Base-by-base conservation (phyloP, 1,284 basidiomycete species). In the Microbotryum scabiosae region DNA sequence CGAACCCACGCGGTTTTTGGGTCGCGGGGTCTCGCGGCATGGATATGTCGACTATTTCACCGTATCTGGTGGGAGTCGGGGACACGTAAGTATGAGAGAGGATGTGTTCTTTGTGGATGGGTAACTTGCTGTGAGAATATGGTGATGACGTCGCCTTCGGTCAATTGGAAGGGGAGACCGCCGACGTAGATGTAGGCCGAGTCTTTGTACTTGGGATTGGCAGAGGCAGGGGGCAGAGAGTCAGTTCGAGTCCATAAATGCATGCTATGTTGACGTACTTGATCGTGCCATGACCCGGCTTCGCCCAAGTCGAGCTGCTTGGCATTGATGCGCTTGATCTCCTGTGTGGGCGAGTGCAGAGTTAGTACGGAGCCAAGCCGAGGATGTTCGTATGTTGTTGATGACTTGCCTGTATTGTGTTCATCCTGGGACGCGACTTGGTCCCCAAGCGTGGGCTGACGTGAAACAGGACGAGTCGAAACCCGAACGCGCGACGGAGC, bases 131-230 rank as follows among this genome's bases (percentile, higher is more conserved):
- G 96, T 16, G 93, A 97, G 77, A 97, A 94, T 68, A 98, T 92
- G 20, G 92, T 85, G 68, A 98, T 88, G 26, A 98, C 90, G 74
- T 99, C 96, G 63, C 96, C 96, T 76, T 99, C 96, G 2, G 94
- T 97, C 56, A 98, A 79, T 63, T 91, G 90, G 68, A 79, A 82
- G 65, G 85, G 79, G 25, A 97, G 80, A 28, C 92, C 91, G 51
- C 94, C 93, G 59, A 92, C 79, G 73, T 90, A 96, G 68, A 98
- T 80, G 76, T 97, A 97, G 1, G 94, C 94, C 56, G 92, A 97
- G 75, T 97, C 93, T 51, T 71, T 72, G 65, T 72, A 72, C 65
- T 71, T n/a, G 12, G 32, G 12, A 8, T 30, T 4, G 1, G 5
- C n/a, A 47, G 20, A 3, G 28, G 18, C 45, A 59, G 54, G 43